Evolutionary conservation across 192 early-diverging fungal species (phyloP), one percentile per base, ranked within the genome.

Genomic region (Globomyces pollinis-pini): DNA sequence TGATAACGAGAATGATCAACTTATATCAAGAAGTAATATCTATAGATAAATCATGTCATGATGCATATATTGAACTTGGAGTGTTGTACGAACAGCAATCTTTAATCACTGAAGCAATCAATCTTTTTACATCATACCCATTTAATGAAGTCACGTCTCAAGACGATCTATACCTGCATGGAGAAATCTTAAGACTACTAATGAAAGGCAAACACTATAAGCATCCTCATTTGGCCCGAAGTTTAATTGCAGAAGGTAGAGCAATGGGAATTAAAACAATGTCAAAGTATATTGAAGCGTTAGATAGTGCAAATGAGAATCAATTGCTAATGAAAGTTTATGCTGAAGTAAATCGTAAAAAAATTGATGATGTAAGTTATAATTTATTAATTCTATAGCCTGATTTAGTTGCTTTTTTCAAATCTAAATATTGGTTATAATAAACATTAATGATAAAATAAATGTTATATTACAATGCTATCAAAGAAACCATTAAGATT

Each of bases 321-420:
- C 67, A 75, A 36, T 23, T 64, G 18, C 43, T 80, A 31, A 80
- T 75, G 72, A 53, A 50, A 20, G 29, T 80, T 0, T 80, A 72
- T 52, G 75, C 78, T 3, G 72, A 65, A 1, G 71, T 75, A 0
- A 80, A 68, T 32, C 47, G 71, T 21, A 80, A 80, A 44, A 12
- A 13, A 1, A 26, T 59, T 3, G 53, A 58, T 28, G 70, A 72
- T 59, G 66, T 68, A 43, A 63, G 57, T 54, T 39, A 8, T 11
- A 2, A 45, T 1, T 15, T 15, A n/a, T n/a, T n/a, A n/a, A n/a
- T n/a, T n/a, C n/a, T 26, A 9, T 63, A 75, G 57, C 69, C 75
- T 15, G 78, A 80, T 21, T 43, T 78, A 67, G 44, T 66, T 16
- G 59, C 66, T 1, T 78, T 80, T 66, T 80, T 80, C 62, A 80